These are phyloP conservation scores for Quercus tomentella DNA, from an alignment of 331 rosid genomes.

Conservation along the genomic window DNA sequence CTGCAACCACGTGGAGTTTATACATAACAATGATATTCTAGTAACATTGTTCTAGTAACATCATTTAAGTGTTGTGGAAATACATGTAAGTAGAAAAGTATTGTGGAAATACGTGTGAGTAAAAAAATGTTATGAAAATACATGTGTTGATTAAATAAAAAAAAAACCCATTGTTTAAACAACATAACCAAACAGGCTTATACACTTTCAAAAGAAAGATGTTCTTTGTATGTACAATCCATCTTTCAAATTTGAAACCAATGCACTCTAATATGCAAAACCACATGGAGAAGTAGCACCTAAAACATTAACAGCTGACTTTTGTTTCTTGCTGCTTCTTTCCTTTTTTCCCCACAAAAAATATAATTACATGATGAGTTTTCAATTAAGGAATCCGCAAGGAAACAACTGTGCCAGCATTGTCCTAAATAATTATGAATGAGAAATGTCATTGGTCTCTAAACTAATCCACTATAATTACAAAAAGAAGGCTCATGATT, in stretches of 20 bases:
- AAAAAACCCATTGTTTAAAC: too few relatives aligned
- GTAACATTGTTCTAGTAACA: too few relatives aligned
- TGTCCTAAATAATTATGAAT: neutral
- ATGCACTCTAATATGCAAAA: neutral
- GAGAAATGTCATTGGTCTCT: neutral
- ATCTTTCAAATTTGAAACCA: neutral
- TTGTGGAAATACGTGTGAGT: accelerated
- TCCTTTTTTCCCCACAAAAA: neutral
- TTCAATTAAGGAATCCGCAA: neutral
- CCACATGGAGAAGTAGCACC: neutral
- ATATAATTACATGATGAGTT: neutral
- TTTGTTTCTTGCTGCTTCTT: neutral
- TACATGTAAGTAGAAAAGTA: accelerated
- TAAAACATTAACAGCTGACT: neutral
- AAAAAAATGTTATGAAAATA: too few relatives aligned
- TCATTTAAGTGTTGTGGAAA: too few relatives aligned
- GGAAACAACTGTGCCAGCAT: neutral
- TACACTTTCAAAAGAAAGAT: too few relatives aligned
- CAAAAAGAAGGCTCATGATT: neutral
- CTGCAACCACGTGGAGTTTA: too few relatives aligned
- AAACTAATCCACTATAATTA: neutral
- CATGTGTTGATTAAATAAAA: too few relatives aligned
- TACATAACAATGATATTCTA: too few relatives aligned
- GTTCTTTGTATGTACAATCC: too few relatives aligned
- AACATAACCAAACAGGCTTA: too few relatives aligned